These are phyloP conservation scores for Penicillium antarcticum DNA, from an alignment of 495 filamentous ascomycete genomes.

Conservation along the genomic window DNA sequence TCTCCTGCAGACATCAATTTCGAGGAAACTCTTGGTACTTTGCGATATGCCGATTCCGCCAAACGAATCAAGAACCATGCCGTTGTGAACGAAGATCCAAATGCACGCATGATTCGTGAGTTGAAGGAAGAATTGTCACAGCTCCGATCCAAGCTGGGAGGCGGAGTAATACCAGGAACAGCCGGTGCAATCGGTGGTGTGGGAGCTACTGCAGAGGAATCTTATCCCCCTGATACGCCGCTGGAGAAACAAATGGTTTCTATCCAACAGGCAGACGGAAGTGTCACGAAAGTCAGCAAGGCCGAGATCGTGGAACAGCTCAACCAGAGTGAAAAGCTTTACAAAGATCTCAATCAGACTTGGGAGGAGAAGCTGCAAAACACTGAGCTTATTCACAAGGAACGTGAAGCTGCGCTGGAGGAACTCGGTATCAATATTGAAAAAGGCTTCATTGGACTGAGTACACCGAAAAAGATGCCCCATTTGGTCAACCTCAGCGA, in stretches of 20 bases:
- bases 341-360: constrained; percentile 95
- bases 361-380: constrained; percentile 97
- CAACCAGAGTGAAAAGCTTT: constrained; percentile 91
- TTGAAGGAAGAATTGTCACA: constrained; percentile 92
- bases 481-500: constrained; percentile 98
- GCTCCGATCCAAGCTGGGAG: constrained; percentile 80
- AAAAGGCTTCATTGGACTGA: constrained; percentile 93
- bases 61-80: constrained; percentile 99
- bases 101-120: constrained; percentile 97
- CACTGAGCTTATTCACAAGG: constrained; percentile 96
- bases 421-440: constrained; percentile 98
- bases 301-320: constrained; percentile 97
- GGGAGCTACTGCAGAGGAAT: constrained; percentile 60
- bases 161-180: constrained; percentile 51
- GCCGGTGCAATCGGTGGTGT: constrained; percentile 29
- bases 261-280: constrained; percentile 81
- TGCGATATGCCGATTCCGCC: constrained; percentile 95
- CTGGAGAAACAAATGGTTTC: constrained; percentile 95
- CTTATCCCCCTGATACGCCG: constrained; percentile 87
- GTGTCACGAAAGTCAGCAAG: constrained; percentile 92
- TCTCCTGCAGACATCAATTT: constrained; percentile 99
- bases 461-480: constrained; percentile 97
- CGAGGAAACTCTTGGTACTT: constrained; percentile 92
- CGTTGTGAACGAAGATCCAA: constrained; percentile 98
- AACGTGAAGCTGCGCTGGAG: constrained; percentile 91